phyloP scores from a whole-genome alignment of 2,329 filamentous ascomycete species.

The Claviceps quebecensis region DNA sequence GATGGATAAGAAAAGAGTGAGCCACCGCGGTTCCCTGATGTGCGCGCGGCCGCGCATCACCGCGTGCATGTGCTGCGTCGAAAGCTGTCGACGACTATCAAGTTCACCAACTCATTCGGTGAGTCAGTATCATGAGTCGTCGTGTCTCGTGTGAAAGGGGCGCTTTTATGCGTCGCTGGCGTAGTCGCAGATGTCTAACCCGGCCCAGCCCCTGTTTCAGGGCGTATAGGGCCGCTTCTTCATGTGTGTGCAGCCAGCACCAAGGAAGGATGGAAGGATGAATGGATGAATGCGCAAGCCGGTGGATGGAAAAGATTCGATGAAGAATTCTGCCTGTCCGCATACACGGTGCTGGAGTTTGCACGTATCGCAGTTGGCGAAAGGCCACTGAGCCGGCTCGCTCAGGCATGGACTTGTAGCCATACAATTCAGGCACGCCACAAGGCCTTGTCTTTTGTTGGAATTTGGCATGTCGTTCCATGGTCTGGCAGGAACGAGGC shows the following conservation, averaged over 20 bases:
- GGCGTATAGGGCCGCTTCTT: background rate
- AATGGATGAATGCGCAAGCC: background rate
- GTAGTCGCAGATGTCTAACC: background rate
- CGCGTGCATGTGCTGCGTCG: background rate
- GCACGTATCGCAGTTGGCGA: background rate
- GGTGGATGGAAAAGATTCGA: background rate
- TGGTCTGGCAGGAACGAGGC: background rate
- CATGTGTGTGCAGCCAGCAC: background rate
- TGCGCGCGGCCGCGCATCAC: background rate
- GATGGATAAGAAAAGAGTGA: background rate
- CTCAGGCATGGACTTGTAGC: background rate
- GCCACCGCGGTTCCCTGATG: background rate
- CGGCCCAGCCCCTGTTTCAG: background rate
- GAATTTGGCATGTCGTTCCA: background rate
- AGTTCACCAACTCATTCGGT: background rate
- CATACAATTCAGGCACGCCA: background rate
- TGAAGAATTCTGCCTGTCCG: background rate
- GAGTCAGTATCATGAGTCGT: background rate
- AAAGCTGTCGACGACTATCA: background rate
- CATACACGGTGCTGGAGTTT: no score
- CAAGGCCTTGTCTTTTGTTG: background rate
- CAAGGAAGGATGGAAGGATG: background rate
- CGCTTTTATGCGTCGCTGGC: background rate
- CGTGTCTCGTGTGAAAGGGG: background rate
- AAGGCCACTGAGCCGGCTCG: background rate